phyloP scores from a whole-genome alignment of 2,329 filamentous ascomycete species.

The Seiridium unicorne region DNA sequence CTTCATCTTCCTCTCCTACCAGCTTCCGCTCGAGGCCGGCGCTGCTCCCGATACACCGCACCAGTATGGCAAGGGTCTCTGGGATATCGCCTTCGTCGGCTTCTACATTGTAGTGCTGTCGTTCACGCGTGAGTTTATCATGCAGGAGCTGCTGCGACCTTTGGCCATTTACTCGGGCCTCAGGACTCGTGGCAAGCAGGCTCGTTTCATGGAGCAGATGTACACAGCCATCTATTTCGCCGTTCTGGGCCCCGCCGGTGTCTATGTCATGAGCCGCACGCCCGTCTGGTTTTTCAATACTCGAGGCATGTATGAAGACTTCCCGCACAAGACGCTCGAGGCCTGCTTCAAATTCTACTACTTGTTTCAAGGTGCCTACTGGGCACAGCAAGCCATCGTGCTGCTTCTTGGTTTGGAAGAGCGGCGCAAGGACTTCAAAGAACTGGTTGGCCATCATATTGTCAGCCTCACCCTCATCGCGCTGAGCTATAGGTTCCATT shows the following conservation, averaged over 20 bases:
- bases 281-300: slow-evolving; percentile 97
- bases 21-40: slow-evolving; percentile 52
- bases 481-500: slow-evolving; percentile 92
- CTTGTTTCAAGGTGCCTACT: slow-evolving; percentile 90
- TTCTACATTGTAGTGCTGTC: slow-evolving; percentile 90
- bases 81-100: slow-evolving; percentile 81
- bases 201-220: slow-evolving; percentile 92
- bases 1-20: slow-evolving; percentile 90
- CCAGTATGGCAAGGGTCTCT: slow-evolving; percentile 86
- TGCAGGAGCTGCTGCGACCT: slow-evolving; percentile 84
- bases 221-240: slow-evolving; percentile 93
- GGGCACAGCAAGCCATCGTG: slow-evolving; percentile 91
- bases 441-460: slow-evolving; percentile 88
- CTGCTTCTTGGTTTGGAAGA: slow-evolving; percentile 85
- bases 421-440: slow-evolving; percentile 91
- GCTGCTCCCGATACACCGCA: slow-evolving; percentile 40
- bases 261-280: slow-evolving; percentile 90
- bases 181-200: slow-evolving; percentile 71
- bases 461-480: slow-evolving; percentile 82
- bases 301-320: slow-evolving; percentile 82
- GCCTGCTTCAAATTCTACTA: slow-evolving; percentile 93
- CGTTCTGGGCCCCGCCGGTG: slow-evolving; percentile 75
- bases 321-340: slow-evolving; percentile 80
- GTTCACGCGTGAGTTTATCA: slow-evolving; percentile 93
- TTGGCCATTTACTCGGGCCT: slow-evolving; percentile 71